These are phyloP conservation scores for Rhynchospora breviuscula DNA, from an alignment of 176 grass and related monocot species.

Conservation along the genomic window DNA sequence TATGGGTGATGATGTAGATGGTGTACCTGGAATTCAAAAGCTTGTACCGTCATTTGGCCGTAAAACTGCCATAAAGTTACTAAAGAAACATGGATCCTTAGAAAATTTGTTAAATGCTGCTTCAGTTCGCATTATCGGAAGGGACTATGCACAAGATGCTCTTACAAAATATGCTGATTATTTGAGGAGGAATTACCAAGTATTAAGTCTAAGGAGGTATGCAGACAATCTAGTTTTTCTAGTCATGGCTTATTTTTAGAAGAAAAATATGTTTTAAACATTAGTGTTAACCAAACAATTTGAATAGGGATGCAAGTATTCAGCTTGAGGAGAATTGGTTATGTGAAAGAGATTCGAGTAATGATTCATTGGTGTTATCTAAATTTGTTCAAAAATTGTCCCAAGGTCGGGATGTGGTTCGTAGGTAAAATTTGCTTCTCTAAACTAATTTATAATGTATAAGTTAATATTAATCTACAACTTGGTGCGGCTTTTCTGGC, in stretches of 20 bases:
- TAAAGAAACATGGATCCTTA: conserved; percentile 82
- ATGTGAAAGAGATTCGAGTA: conserved; percentile 50
- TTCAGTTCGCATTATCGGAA: conserved; percentile 66
- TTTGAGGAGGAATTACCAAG: conserved; percentile 72
- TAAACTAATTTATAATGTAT: not conserved
- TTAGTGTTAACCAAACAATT: conserved; percentile 3
- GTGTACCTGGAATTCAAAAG: conserved; percentile 89
- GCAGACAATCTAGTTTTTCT: not conserved
- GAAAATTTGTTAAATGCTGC: conserved; percentile 81
- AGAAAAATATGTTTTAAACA: not conserved
- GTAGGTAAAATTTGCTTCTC: conserved; percentile 12
- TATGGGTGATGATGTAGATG: conserved; percentile 85
- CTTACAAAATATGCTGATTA: conserved; percentile 82
- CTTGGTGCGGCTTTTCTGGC: not conserved
- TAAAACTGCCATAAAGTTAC: conserved; percentile 78
- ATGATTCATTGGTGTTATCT: conserved; percentile 55
- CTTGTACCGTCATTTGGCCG: conserved; percentile 73
- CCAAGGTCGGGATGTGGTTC: conserved; percentile 32
- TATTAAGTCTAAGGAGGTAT: conserved; percentile 83
- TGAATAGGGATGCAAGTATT: conserved; percentile 64
- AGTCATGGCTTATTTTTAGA: not conserved
- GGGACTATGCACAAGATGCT: conserved; percentile 82
- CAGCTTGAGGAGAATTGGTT: conserved; percentile 66
- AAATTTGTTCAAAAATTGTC: conserved; percentile 59
- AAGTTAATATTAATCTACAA: not conserved